Evolutionary conservation across 2,329 filamentous ascomycete species (phyloP), one percentile per base, ranked within the genome.

Genomic region (Sclerotinia trifoliorum): DNA sequence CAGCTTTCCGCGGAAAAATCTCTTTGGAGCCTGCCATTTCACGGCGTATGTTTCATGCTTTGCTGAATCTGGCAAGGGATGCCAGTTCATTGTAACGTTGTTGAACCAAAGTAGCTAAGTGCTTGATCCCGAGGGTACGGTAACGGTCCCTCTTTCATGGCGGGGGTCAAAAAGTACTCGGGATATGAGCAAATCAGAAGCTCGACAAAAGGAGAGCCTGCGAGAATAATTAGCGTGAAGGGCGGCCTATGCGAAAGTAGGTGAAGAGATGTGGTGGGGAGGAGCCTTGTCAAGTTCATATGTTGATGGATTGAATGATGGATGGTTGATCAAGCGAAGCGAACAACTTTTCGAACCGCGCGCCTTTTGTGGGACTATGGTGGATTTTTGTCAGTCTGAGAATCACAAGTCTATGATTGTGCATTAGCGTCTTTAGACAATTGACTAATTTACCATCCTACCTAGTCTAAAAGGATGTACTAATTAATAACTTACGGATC

Each of bases 61-160:
- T 58, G 29, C 42, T 11, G 29, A 44, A 17, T 58, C 19, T 66
- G 19, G 52, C 52, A 44, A 58, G 42, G 52, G 52, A 46, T 46
- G 63, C 52, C 29, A 19, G 26, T 19, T 49, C 60, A 35, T 66
- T 39, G 26, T 48, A 66, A 66, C 42, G 21, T 60, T 32, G 49
- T 48, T 66, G 63, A 19, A 46, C 48, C 52, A 66, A 58, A 26
- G 54, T 8, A 60, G 42, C 63, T n/a, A 60, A n/a, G 21, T 60
- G 63, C 52, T 32, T 39, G 42, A 35, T 58, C 63, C 63, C 63
- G 42, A 66, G 63, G 26, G 63, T 26, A 66, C 63, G 63, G 63
- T 66, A 66, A 58, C 52, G 63, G 52, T 58, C 46, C 39, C 26
- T 21, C 26, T 66, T 32, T 26, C 63, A 48, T 49, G 13, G 29